Evolutionary conservation across 2,329 filamentous ascomycete species (phyloP).

Genomic region (Aspergillus ruber): DNA sequence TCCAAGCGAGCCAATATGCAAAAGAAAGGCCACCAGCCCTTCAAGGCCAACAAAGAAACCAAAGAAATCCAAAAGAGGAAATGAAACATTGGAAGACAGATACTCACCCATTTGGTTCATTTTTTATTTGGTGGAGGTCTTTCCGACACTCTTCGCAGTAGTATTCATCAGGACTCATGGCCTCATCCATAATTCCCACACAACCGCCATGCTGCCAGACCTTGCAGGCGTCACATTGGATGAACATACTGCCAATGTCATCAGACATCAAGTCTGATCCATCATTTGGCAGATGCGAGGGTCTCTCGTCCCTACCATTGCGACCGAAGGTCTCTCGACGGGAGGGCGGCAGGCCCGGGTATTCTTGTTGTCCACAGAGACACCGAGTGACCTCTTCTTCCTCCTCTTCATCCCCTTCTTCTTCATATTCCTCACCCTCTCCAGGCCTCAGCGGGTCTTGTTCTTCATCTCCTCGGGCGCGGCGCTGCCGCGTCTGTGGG

Average conservation of each 20-base stretch:
- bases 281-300: slow-evolving; percentile 51
- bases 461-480: slow-evolving; percentile 59
- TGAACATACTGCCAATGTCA: slow-evolving; percentile 89
- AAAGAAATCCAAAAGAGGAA: background rate
- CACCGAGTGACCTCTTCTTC: slow-evolving; percentile 95
- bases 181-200: slow-evolving; percentile 92
- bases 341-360: slow-evolving; percentile 67
- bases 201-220: slow-evolving; percentile 99
- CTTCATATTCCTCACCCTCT: slow-evolving; percentile 48
- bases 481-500: slow-evolving; percentile 67
- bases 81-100: background rate
- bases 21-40: too few relatives aligned
- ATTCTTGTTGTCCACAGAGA: slow-evolving; percentile 90
- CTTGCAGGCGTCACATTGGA: slow-evolving; percentile 95
- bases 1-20: too few relatives aligned
- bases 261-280: slow-evolving; percentile 62
- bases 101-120: slow-evolving; percentile 76
- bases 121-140: slow-evolving; percentile 79
- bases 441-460: slow-evolving; percentile 49
- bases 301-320: slow-evolving; percentile 54
- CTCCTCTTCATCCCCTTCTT: slow-evolving; percentile 61
- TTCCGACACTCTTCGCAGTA: slow-evolving; percentile 94
- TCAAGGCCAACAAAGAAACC: background rate
- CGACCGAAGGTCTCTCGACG: slow-evolving; percentile 53
- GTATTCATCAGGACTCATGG: slow-evolving; percentile 90